A percentile compares a stretch with the other conserved stretches of the same genome.
phyloP scores from a whole-genome alignment of 352 stramenopile species.

The Pythium volutum region DNA sequence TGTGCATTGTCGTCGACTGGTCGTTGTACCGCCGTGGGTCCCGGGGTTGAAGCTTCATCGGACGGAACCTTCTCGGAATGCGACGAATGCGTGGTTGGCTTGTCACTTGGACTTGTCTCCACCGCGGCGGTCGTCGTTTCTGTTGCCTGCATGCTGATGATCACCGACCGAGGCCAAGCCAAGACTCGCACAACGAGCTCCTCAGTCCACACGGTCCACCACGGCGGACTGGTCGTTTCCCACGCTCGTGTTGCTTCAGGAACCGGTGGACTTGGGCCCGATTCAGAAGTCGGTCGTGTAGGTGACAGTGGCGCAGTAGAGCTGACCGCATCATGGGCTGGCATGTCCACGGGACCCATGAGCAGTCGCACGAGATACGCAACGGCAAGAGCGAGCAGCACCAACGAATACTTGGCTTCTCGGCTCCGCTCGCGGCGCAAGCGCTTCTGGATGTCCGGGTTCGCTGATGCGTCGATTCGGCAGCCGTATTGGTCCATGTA shows the following conservation, averaged over 20 bases:
- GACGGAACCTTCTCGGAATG: neutral
- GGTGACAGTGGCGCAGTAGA: neutral
- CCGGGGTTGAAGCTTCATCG: neutral
- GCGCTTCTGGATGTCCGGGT: constrained; percentile 29
- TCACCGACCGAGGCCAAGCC: neutral
- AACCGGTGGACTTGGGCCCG: too few relatives aligned
- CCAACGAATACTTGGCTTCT: constrained; percentile 27
- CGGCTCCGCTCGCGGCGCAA: constrained; percentile 22
- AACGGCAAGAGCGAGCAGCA: constrained; percentile 32
- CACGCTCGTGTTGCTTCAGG: neutral
- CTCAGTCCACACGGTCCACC: constrained; percentile 19
- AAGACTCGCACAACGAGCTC: constrained; percentile 10
- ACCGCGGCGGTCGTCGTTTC: neutral
- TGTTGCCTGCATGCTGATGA: neutral
- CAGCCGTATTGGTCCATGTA: constrained; percentile 38
- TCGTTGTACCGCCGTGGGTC: neutral
- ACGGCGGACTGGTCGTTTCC: neutral
- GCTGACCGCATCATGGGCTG: neutral
- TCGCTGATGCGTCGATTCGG: constrained; percentile 34
- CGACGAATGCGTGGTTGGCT: neutral
- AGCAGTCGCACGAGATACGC: constrained; percentile 33
- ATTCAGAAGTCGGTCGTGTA: neutral
- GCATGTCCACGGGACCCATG: neutral
- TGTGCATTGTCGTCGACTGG: neutral
- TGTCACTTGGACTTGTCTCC: neutral